Evolutionary conservation across 2,329 filamentous ascomycete genomes (phyloP).

Genomic region (Colletotrichum zoysiae): DNA sequence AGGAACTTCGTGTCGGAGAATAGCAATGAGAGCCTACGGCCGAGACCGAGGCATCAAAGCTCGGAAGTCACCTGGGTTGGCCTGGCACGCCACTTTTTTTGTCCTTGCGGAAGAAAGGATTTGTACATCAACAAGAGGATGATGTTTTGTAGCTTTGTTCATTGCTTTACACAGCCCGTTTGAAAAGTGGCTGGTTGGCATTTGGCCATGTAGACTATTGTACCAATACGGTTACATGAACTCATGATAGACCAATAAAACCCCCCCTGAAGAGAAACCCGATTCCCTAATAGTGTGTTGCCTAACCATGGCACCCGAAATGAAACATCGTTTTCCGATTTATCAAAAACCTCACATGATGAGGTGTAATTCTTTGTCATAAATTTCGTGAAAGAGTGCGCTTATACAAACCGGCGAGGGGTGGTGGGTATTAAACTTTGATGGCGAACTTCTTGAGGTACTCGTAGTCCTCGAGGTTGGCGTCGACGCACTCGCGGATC

Average conservation of each 20-base stretch:
- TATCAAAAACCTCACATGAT: constrained; percentile 8
- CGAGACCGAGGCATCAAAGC: neutral
- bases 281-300: neutral
- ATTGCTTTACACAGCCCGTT: constrained; percentile 9
- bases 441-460: constrained; percentile 84
- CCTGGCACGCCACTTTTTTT: neutral
- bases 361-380: constrained; percentile 33
- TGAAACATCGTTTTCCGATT: constrained; percentile 5
- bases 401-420: neutral
- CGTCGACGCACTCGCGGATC: constrained; percentile 78
- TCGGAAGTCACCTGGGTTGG: neutral
- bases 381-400: constrained; percentile 32
- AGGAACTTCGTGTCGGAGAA: constrained; percentile 46
- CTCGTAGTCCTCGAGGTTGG: constrained; percentile 81
- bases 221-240: constrained; percentile 41
- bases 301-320: neutral
- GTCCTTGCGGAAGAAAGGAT: neutral
- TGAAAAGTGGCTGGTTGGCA: constrained; percentile 15
- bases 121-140: constrained; percentile 35
- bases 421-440: constrained; percentile 58
- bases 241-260: constrained; percentile 28
- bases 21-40: constrained; percentile 24
- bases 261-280: constrained; percentile 5
- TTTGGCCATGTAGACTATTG: constrained; percentile 41
- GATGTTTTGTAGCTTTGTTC: constrained; percentile 19